Evolutionary conservation across 164 flowering plant species (phyloP), one percentile per base, ranked within the genome.

Genomic region (grape (Vitis vinifera)): DNA sequence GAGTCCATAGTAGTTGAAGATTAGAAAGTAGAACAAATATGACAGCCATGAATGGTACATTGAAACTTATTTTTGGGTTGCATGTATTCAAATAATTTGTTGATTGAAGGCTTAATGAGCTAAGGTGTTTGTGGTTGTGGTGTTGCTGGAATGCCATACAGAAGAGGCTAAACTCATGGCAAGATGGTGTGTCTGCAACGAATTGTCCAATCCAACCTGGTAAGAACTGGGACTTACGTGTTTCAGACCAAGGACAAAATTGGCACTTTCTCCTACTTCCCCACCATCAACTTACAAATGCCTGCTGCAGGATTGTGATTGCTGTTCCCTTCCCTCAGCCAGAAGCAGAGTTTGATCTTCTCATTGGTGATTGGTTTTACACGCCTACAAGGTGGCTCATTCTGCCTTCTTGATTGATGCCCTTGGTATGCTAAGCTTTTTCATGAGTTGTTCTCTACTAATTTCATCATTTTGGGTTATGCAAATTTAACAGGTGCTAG

Each of bases 121-220:
- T 19, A 19, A 19, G 23, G 23, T 19, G 7, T 8, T 2, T 11
- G 23, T 68, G 52, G 12, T 55, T 6, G 4, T 61, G 51, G 1
- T 72, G 61, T 5, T 75, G 68, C 55, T 89, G 94, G 94, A 88
- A 90, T 69, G 94, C 94, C 0, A 86, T 92, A 63, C 89, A 90
- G 66, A 89, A 84, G 65, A 77, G 93, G 67, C 71, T 72, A 55
- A 84, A 87, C 71, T 86, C 97, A 50, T 92, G 93, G 93, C 95
- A 92, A 80, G 97, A 92, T 65, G 93, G 97, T 14, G 90, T 88
- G 9, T 83, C 85, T 0, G 93, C 91, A 14, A 90, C 92, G 10
- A 90, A 92, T 67, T 92, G 93, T 62, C 92, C 92, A 0, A 88
- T 92, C 52, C 71, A n/a, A 31, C 88, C 95, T 0, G 89, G 91